phyloP scores from a whole-genome alignment of 345 rosid genomes.

The Moricandia moricandioides region DNA sequence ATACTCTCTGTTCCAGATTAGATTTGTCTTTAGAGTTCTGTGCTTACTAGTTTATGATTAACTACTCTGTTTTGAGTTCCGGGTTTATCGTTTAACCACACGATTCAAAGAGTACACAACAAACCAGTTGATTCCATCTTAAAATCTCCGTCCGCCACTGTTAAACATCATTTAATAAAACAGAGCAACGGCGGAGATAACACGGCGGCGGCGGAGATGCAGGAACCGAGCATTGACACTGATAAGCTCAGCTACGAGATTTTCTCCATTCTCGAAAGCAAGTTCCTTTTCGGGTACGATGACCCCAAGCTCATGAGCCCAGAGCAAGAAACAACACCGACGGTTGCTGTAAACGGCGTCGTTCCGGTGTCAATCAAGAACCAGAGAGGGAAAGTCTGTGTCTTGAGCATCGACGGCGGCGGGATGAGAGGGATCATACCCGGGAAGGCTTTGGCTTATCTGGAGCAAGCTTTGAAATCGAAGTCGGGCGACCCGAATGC shows the following conservation, averaged over 20 bases:
- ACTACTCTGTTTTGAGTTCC: constrained; percentile 1
- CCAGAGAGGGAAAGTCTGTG: constrained; percentile 92
- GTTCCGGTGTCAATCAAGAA: constrained; percentile 52
- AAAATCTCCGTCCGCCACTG: neutral
- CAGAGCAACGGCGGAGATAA: constrained; percentile 16
- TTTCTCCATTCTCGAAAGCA: constrained; percentile 89
- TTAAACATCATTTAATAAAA: neutral
- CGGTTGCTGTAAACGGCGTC: constrained; percentile 20
- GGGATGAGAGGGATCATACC: constrained; percentile 89
- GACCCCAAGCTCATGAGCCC: constrained; percentile 72
- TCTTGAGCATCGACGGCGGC: constrained; percentile 80
- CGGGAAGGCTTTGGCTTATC: constrained; percentile 81
- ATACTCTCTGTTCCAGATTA: constrained; percentile 22
- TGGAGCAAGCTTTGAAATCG: constrained; percentile 67
- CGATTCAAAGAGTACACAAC: constrained; percentile 32
- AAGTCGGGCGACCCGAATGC: constrained; percentile 89
- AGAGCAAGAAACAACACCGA: constrained; percentile 25
- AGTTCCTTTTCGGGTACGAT: constrained; percentile 85
- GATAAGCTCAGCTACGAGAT: constrained; percentile 97
- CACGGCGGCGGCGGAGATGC: constrained; percentile 59
- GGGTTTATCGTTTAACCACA: neutral
- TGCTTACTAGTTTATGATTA: constrained; percentile 13
- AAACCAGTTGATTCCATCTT: constrained; percentile 15
- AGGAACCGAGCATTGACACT: constrained; percentile 91
- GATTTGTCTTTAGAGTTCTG: neutral